A percentile compares a stretch with the other conserved stretches of the same genome.
These are phyloP conservation scores for Globisporangium mamillatum DNA, from an alignment of 352 stramenopile species.

Conservation along the genomic window DNA sequence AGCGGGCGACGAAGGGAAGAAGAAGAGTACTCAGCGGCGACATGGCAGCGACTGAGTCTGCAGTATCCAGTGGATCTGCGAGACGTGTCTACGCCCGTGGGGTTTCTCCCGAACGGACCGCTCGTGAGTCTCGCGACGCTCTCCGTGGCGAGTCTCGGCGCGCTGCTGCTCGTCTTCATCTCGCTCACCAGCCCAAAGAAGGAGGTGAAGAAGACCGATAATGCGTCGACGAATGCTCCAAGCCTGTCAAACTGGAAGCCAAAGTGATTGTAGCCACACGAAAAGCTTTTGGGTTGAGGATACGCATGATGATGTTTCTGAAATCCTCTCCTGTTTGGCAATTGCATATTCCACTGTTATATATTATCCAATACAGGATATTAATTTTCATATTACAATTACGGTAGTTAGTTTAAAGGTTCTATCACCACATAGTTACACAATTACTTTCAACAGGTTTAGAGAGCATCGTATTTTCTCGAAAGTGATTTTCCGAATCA, in stretches of 20 bases:
- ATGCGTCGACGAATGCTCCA: not conserved
- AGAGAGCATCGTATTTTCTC: not conserved
- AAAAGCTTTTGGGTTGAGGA: not conserved
- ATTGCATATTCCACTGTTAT: no score
- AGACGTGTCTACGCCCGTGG: constrained; percentile 35
- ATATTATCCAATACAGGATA: not conserved
- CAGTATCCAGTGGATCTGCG: constrained; percentile 20
- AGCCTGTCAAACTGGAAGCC: not conserved
- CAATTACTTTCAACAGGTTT: not conserved
- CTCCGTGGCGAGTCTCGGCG: constrained; percentile 33
- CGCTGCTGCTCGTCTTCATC: constrained; percentile 38
- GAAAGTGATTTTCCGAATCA: not conserved
- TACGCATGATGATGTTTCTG: not conserved
- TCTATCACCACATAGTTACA: not conserved
- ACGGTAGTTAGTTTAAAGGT: not conserved
- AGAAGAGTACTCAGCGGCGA: not conserved
- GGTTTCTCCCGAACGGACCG: constrained; percentile 34
- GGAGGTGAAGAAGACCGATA: not conserved
- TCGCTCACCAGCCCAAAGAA: constrained; percentile 18
- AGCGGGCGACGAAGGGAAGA: not conserved
- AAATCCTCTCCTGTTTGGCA: not conserved
- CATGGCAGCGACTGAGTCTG: constrained; percentile 30
- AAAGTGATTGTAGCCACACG: not conserved
- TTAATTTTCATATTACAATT: not conserved
- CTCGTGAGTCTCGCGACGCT: constrained; percentile 51